Evolutionary conservation across 2,329 filamentous ascomycete genomes (phyloP).

Genomic region (Penicillium palitans): DNA sequence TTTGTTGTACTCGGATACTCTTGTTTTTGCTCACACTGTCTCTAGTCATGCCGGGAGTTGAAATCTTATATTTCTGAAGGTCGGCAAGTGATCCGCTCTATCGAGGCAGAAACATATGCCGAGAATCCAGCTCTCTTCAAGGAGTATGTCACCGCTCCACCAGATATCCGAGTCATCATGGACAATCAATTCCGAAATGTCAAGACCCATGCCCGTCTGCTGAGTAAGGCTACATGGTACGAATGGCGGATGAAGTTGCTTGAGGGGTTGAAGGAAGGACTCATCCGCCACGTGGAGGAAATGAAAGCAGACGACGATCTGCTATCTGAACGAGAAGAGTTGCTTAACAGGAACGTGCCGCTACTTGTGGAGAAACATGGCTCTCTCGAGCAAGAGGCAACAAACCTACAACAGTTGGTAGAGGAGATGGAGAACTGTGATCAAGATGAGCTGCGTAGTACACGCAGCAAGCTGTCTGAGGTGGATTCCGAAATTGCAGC

Average conservation of each 20-base stretch:
- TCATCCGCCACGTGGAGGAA: constrained; percentile 71
- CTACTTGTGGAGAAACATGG: constrained; percentile 61
- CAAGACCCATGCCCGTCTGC: constrained; percentile 83
- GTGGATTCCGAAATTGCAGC: constrained; percentile 68
- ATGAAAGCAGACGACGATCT: constrained; percentile 72
- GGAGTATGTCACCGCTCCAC: constrained; percentile 83
- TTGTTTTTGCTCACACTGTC: constrained; percentile 21
- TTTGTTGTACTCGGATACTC: constrained; percentile 3
- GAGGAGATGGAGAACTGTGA: constrained; percentile 65
- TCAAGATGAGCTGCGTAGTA: constrained; percentile 71
- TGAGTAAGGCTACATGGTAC: constrained; percentile 98
- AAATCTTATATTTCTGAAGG: constrained; percentile 97
- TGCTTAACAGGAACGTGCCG: constrained; percentile 69
- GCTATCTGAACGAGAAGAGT: constrained; percentile 66
- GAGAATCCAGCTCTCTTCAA: constrained; percentile 90
- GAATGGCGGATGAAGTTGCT: constrained; percentile 92
- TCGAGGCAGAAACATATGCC: constrained; percentile 82
- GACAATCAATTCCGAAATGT: constrained; percentile 98
- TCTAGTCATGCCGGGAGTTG: constrained; percentile 79
- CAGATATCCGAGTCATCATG: constrained; percentile 82
- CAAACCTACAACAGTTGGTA: constrained; percentile 69
- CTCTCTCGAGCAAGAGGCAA: constrained; percentile 62
- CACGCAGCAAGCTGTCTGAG: constrained; percentile 66
- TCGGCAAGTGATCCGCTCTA: constrained; percentile 81
- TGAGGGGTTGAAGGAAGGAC: constrained; percentile 76